Conservation (phyloP, 2,329 filamentous ascomycete species). For the Cytospora paraplurivora region DNA sequence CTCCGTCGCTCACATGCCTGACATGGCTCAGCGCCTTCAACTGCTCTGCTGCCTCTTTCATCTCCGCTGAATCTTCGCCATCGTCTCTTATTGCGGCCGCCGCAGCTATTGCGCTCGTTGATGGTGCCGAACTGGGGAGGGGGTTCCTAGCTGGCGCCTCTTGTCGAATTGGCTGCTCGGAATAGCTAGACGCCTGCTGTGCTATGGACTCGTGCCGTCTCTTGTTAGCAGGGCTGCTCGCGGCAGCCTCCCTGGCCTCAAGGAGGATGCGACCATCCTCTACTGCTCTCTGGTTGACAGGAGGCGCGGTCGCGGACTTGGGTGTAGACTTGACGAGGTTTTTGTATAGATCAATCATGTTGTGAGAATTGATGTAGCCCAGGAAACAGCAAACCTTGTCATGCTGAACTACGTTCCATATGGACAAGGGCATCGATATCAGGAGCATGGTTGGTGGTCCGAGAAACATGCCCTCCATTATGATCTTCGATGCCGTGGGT, state of each 20-base stretch:
- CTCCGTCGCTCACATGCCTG: conserved; percentile 55
- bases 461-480: conserved; percentile 68
- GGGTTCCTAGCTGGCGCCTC: conserved; percentile 29
- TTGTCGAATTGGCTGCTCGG: conserved; percentile 32
- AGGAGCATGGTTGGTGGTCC: conserved; percentile 67
- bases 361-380: conserved; percentile 67
- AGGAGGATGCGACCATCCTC: conserved; percentile 61
- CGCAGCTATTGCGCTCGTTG: conserved; percentile 10
- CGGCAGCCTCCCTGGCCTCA: conserved; percentile 52
- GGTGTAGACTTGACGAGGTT: conserved; percentile 54
- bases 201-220: conserved; percentile 27
- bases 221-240: conserved; percentile 38
- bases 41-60: conserved; percentile 69
- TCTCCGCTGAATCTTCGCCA: conserved; percentile 66
- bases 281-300: conserved; percentile 34
- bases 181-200: conserved; percentile 29
- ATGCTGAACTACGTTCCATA: conserved; percentile 66
- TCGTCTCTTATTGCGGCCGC: conserved; percentile 44
- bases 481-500: conserved; percentile 57
- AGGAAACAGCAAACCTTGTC: conserved; percentile 68
- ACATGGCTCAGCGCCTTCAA: conserved; percentile 67
- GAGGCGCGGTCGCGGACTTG: conserved; percentile 44
- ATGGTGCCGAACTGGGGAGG: conserved; percentile 23
- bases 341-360: conserved; percentile 66
- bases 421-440: conserved; percentile 64